Evolutionary conservation across 192 early-diverging fungal species (phyloP).

Genomic region (Gaertneriomyces sp.): DNA sequence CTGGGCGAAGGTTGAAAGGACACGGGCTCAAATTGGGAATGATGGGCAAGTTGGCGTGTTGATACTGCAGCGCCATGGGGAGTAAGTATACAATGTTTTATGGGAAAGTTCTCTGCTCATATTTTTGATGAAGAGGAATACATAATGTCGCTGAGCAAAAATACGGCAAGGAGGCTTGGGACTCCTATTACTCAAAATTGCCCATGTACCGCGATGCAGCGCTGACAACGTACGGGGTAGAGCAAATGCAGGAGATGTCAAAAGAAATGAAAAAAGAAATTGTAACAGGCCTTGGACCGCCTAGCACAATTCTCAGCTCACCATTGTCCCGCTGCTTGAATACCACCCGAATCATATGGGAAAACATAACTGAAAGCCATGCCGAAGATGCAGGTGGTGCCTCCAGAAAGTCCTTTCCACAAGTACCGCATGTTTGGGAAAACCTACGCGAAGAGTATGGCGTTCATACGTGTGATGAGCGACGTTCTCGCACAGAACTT

Average conservation of each 20-base stretch:
- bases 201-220: constrained; percentile 21
- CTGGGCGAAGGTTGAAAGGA: no score
- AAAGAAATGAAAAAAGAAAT: constrained; percentile 1
- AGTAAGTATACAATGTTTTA: constrained; percentile 13
- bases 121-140: constrained; percentile 9
- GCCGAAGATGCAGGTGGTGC: neutral
- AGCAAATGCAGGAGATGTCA: constrained; percentile 1
- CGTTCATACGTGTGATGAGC: constrained; percentile 28
- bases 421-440: constrained; percentile 11
- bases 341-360: constrained; percentile 21
- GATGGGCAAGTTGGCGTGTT: constrained; percentile 11
- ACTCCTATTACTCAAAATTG: constrained; percentile 22
- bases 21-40: neutral
- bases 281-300: neutral
- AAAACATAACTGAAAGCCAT: neutral
- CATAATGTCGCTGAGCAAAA: constrained; percentile 29
- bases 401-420: neutral
- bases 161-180: constrained; percentile 25
- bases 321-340: constrained; percentile 25
- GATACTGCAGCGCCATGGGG: constrained; percentile 24
- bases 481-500: constrained; percentile 22
- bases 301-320: constrained; percentile 10
- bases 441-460: constrained; percentile 18
- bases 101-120: neutral
- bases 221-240: constrained; percentile 19